Evolutionary conservation across 805 yeast genomes (phyloP), one percentile per base, ranked within the genome.

Genomic region (Cyberlindnera subsufficiens): DNA sequence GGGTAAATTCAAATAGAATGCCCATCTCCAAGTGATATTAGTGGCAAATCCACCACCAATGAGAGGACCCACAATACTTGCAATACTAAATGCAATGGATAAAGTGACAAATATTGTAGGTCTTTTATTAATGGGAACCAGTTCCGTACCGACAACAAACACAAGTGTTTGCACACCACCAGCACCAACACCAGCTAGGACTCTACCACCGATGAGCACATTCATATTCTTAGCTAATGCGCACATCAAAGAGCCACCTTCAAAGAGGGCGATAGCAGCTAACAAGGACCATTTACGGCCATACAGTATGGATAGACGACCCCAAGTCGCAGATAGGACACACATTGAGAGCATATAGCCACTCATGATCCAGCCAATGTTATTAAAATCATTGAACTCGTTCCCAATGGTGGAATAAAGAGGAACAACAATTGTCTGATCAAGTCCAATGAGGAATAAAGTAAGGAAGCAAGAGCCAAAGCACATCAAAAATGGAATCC

Each of bases 101-200:
- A 63, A 33, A 27, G 47, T 38, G 11, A 63, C 55, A 31, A 46
- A 44, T 7, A 42, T 39, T 8, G 36, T 17, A 48, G 51, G 33
- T 42, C 67, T 49, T 36, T 53, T 55, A 29, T 54, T 42, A 0
- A 72, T 67, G 6, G 66, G 58, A 1, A 72, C 69, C 31, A 53
- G 18, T 51, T 81, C 86, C 3, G 83, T 69, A 11, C 74, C 64
- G 20, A 83, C 75, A 27, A 82, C 75, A 46, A 74, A 68, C 5
- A 72, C 74, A 60, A 80, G 63, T 1, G 81, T 66, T 51, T 76
- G 80, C 37, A 82, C 71, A 22, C 85, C 85, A 31, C 85, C 82
- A 10, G 81, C 88, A n/a, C 90, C 91, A 30, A 78, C 55, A 42
- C 93, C 93, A 41, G 79, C 78, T 18, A 84, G 65, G 5, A 77